A percentile compares a stretch with the other conserved stretches of the same genome.
These are phyloP conservation scores for Nymphaea colorata DNA, from an alignment of 164 flowering plant genomes.

Conservation along the genomic window DNA sequence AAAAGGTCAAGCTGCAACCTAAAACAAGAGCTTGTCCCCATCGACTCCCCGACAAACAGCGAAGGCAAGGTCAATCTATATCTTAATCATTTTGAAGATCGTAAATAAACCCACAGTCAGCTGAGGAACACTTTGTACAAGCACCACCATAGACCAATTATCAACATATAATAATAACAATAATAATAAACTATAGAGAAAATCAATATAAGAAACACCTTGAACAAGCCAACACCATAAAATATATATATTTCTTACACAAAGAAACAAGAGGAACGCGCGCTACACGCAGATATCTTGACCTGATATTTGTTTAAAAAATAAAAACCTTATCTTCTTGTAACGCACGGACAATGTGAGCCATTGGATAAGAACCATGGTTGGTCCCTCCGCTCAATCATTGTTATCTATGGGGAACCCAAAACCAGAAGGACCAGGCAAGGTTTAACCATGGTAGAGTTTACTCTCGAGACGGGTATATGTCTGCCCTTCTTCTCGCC, in stretches of 20 bases:
- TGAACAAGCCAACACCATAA: neutral
- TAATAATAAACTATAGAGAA: neutral
- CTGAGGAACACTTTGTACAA: neutral
- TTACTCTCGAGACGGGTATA: neutral
- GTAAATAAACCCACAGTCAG: neutral
- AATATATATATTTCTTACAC: too few species aligned
- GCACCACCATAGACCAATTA: neutral
- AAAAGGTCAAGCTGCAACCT: too few species aligned
- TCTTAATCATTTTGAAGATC: neutral
- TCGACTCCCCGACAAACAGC: neutral
- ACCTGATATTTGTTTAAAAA: neutral
- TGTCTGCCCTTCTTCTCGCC: neutral
- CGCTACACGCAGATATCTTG: neutral
- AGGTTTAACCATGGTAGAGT: neutral
- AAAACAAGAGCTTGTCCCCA: neutral
- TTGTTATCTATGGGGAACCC: neutral
- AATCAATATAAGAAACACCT: neutral
- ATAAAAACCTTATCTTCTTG: conserved; percentile 5
- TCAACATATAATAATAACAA: neutral
- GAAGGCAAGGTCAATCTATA: neutral
- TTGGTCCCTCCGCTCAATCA: conserved; percentile 1
- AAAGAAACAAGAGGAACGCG: neutral
- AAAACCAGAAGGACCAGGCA: neutral
- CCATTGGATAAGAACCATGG: conserved; percentile 7
- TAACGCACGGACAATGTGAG: neutral